Evolutionary conservation across 176 grass and related monocot species (phyloP).

Genomic region (Rhipidocladum racemiflorum): DNA sequence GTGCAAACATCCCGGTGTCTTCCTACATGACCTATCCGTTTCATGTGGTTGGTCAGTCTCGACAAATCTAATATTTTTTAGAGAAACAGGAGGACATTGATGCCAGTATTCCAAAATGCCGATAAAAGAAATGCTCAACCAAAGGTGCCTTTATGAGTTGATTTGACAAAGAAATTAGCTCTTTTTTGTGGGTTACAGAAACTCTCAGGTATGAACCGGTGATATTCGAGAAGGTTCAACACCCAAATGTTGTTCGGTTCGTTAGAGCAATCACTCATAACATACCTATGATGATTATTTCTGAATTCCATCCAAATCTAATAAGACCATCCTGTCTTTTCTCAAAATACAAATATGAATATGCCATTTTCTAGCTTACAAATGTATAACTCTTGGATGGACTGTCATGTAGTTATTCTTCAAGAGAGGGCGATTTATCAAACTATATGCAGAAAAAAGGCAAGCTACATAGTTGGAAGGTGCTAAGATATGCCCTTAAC

Average conservation of each 20-base stretch:
- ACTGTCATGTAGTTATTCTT: not conserved
- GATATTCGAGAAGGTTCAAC: conserved; percentile 75
- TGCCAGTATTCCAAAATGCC: too few species aligned
- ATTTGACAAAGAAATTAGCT: not conserved
- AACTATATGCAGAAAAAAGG: conserved; percentile 86
- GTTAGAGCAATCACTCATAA: conserved; percentile 87
- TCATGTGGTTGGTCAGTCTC: not conserved
- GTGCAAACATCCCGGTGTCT: conserved; percentile 71
- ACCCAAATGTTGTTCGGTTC: conserved; percentile 87
- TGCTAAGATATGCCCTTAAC: conserved; percentile 82
- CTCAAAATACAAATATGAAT: not conserved
- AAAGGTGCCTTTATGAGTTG: too few species aligned
- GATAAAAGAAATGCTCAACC: too few species aligned
- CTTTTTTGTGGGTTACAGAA: conserved; percentile 53
- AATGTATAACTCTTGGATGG: not conserved
- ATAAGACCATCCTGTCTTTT: not conserved
- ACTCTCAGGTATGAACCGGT: conserved; percentile 74
- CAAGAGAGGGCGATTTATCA: conserved; percentile 58
- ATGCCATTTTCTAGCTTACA: not conserved
- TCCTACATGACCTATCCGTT: not conserved
- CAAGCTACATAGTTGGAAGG: conserved; percentile 61
- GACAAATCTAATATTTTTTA: not conserved
- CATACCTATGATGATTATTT: conserved; percentile 95
- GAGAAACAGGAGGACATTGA: conserved; percentile 71
- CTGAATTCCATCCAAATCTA: conserved; percentile 72